Evolutionary conservation across 495 filamentous ascomycete genomes (phyloP).

Genomic region (Penicillium alfredii): DNA sequence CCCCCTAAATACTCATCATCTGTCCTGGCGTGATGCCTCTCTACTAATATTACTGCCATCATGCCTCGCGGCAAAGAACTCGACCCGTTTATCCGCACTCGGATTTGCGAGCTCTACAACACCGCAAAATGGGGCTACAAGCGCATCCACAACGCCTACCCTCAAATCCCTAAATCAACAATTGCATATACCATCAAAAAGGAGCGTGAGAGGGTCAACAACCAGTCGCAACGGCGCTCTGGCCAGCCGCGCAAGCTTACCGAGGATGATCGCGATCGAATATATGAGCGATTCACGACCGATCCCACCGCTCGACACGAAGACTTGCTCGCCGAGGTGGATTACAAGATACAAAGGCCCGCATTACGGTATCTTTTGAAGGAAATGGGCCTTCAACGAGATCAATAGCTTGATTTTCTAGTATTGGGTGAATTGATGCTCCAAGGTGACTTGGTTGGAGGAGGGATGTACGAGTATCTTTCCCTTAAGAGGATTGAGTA

Average conservation of each 20-base stretch:
- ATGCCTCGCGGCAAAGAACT: too few relatives aligned
- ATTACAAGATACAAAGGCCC: constrained; percentile 6
- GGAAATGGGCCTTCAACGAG: constrained; percentile 4
- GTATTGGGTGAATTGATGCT: too few relatives aligned
- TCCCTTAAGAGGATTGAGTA: too few relatives aligned
- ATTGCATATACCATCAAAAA: constrained; percentile 5
- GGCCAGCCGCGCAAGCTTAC: constrained; percentile 4
- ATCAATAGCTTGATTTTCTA: too few relatives aligned
- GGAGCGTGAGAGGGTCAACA: constrained; percentile 3
- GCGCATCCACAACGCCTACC: constrained; percentile 7
- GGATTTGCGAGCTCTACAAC: constrained; percentile 6
- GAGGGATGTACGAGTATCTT: too few relatives aligned
- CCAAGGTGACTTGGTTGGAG: too few relatives aligned
- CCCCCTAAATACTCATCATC: too few relatives aligned
- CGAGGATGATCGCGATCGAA: constrained; percentile 8
- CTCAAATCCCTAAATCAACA: constrained; percentile 6
- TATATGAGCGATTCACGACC: constrained; percentile 4
- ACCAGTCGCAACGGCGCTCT: not conserved
- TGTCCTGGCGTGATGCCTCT: too few relatives aligned
- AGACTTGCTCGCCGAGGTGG: constrained; percentile 7
- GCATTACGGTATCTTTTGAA: constrained; percentile 6
- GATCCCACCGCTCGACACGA: constrained; percentile 1
- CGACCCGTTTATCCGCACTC: constrained; percentile 8
- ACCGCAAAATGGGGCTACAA: constrained; percentile 10
- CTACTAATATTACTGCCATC: too few relatives aligned